Evolutionary conservation across 2,329 filamentous ascomycete genomes (phyloP).

Genomic region (Aschersonia sp.): DNA sequence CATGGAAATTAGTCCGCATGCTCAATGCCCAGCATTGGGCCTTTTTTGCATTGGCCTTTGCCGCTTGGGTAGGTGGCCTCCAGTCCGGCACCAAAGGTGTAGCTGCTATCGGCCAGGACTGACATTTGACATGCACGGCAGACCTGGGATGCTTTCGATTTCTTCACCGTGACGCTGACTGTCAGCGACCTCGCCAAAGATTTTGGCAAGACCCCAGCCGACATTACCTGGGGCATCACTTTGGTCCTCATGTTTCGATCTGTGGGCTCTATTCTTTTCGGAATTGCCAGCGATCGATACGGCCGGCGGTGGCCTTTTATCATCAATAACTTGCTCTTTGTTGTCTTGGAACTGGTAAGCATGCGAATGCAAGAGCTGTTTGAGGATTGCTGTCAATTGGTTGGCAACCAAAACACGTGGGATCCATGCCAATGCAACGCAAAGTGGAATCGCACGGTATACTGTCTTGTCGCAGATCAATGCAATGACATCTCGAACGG

Average conservation of each 20-base stretch:
- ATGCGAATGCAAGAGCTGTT: no score
- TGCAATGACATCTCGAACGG: not conserved
- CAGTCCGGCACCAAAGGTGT: no score
- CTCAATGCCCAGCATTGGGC: conserved; percentile 36
- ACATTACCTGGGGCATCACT: conserved; percentile 52
- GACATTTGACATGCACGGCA: conserved; percentile 8
- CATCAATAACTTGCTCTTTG: conserved; percentile 59
- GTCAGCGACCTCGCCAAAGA: conserved; percentile 35
- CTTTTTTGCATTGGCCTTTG: conserved; percentile 39
- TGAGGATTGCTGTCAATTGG: no score
- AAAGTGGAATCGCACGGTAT: not conserved
- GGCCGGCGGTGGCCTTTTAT: conserved; percentile 60
- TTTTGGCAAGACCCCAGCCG: conserved; percentile 38
- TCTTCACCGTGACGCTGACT: conserved; percentile 49
- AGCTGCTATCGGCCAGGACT: no score
- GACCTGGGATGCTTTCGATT: conserved; percentile 53
- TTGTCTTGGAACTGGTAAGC: conserved; percentile 53
- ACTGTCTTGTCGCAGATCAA: not conserved
- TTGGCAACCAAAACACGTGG: not conserved
- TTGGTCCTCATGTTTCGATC: conserved; percentile 47
- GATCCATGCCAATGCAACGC: not conserved
- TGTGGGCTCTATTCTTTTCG: conserved; percentile 38
- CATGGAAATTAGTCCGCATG: conserved; percentile 31
- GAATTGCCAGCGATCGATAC: conserved; percentile 39
- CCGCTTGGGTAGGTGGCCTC: conserved; percentile 33